Base-by-base conservation (phyloP, 768 basidiomycete species). In the Clitopilus hobsonii region DNA sequence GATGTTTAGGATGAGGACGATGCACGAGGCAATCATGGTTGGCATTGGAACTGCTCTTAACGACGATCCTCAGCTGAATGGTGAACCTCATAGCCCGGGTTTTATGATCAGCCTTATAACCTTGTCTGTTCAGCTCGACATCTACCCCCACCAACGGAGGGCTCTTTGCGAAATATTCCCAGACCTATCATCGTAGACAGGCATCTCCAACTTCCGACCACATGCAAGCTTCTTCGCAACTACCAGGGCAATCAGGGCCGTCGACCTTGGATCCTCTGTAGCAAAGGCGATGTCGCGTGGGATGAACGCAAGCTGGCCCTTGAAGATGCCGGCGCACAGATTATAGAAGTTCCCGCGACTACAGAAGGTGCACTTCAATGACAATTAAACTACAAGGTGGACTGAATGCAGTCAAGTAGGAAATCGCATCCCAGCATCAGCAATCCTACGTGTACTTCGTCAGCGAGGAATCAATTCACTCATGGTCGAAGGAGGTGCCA, bases 401-500 rank as follows among this genome's bases (percentile, higher is more conserved):
- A 32, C 11, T 30, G 23, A 6, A 25, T 18, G 7, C 14, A 20
- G 23, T 28, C 22, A 7, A 18, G 16, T 26, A 59, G 54, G 55
- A 24, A 20, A 30, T 29, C 53, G 61, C 23, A 65, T 86, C 18
- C 70, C 78, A 24, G 68, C 90, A 26, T 64, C 69, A 2, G 64
- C 65, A 4, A 66, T 91, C 16, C 80, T 94, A 4, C 61, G 59
- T 11, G 70, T 71, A 6, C 73, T 97, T 23, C 70, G 69, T n/a
- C 67, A 70, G 10, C 71, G 77, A n/a, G 84, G 82, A 2, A 75
- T 96, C 57, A 69, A 70, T 10, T 87, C 85, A 10, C 72, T 98
- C 53, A 99, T 99, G 96, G 90, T 98, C 5, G 97, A 99, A 73
- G 97, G 97, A 52, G 97, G 97, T 14, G 89, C 92, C 7, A 71